Base-by-base conservation (phyloP, 1,139 yeast species). In the Scheffersomyces illinoinensis region DNA sequence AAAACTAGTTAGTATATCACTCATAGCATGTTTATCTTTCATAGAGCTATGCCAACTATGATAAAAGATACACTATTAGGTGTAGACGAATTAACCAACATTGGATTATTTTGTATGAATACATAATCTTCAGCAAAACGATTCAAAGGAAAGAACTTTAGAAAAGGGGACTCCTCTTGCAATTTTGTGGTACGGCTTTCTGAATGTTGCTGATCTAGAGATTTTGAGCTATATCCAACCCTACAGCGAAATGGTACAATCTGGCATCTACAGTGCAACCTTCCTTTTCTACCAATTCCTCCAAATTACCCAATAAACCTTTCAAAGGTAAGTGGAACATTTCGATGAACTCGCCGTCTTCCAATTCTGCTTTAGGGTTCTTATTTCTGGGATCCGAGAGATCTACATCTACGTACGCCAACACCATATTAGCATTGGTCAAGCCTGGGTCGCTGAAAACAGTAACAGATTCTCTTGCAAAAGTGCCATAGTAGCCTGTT, bases 381-480 rank as follows among this genome's bases (percentile, higher is more conserved):
- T 76, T 67, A 72, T 95, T 95, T 62, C 87, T 84, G 21, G 83
- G 83, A 60, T 85, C 86, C 1, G 76, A 67, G 75, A 91, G 75
- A 69, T 95, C 98, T 26, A 95, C 86, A 58, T 88, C 86, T 17
- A 92, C 92, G 50, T 88, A 87, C 2, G 95, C 96, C 63, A 93
- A 76, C 26, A 88, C 87, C 78, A 92, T 82, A 68, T 90, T 93
- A 43, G 98, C 96, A 73, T 93, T 93, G 65, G 97, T 90, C 69
- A 95, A 88, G 0, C 99, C 97, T 0, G 99, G 98, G 71, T 95
- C 99, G 67, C 91, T 90, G 75, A 78, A 93, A 69, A 91, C 82
- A 21, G 58, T 64, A 18, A 69, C 66, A 7, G 91, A 81, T 59
- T 76, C 77, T 10, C 80, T 76, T 18, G 80, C 68, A 58, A 85